These are phyloP conservation scores for Lupinus albus DNA, from an alignment of 306 rosid species.

Conservation along the genomic window DNA sequence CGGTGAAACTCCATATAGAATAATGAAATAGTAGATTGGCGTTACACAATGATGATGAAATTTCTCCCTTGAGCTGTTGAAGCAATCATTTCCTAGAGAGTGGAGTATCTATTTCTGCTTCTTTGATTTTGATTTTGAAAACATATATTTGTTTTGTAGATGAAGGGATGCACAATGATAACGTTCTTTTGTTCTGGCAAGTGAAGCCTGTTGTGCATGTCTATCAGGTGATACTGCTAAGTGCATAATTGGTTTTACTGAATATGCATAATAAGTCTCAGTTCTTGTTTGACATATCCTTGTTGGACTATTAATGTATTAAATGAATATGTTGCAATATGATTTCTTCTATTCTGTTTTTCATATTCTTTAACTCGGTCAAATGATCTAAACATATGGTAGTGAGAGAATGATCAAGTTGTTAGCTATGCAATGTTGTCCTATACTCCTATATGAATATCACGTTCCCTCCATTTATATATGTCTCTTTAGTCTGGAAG, in stretches of 20 bases:
- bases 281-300: background rate
- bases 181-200: slow-evolving; percentile 95
- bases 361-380: slow-evolving; percentile 21
- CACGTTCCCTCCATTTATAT: slow-evolving; percentile 3
- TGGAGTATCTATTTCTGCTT: slow-evolving; percentile 28
- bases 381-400: slow-evolving; percentile 2
- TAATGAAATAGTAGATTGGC: background rate
- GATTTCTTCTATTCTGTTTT: background rate
- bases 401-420: slow-evolving; percentile 7
- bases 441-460: slow-evolving; percentile 10
- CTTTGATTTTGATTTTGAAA: slow-evolving; percentile 32
- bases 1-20: background rate
- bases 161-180: slow-evolving; percentile 68
- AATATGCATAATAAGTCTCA: background rate
- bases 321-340: slow-evolving; percentile 4
- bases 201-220: slow-evolving; percentile 91
- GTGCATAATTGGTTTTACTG: slow-evolving; percentile 16
- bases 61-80: background rate
- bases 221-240: slow-evolving; percentile 69
- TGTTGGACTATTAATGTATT: background rate
- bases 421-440: background rate
- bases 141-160: slow-evolving; percentile 49
- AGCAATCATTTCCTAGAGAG: background rate
- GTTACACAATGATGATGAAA: background rate
- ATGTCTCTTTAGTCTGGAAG: slow-evolving; percentile 30